Evolutionary conservation across 2,329 filamentous ascomycete species (phyloP).

Genomic region (Fusarium metavorans): DNA sequence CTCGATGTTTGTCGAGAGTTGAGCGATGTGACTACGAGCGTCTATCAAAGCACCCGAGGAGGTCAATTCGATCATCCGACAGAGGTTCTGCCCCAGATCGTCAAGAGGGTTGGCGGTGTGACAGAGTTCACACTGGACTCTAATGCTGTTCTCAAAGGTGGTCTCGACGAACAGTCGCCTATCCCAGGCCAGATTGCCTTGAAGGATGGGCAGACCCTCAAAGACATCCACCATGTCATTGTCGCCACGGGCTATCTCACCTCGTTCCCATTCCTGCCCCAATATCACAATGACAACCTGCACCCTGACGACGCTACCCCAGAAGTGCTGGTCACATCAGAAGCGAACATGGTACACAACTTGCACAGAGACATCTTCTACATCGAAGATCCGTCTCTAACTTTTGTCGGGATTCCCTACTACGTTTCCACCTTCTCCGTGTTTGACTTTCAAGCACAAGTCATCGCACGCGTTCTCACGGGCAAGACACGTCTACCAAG

Average conservation of each 20-base stretch:
- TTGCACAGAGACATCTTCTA: constrained; percentile 79
- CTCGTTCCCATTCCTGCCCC: constrained; percentile 71
- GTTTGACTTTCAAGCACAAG: constrained; percentile 77
- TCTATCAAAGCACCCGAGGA: constrained; percentile 64
- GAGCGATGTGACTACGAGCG: constrained; percentile 49
- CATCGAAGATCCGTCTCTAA: constrained; percentile 72
- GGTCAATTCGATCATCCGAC: constrained; percentile 70
- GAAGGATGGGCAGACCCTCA: constrained; percentile 64
- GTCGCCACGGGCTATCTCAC: constrained; percentile 78
- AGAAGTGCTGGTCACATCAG: constrained; percentile 67
- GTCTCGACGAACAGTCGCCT: constrained; percentile 29
- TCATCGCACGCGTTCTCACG: constrained; percentile 67
- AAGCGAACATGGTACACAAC: constrained; percentile 74
- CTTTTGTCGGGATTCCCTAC: constrained; percentile 74
- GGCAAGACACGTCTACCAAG: constrained; percentile 53
- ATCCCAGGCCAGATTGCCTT: constrained; percentile 54
- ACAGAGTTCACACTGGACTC: constrained; percentile 53
- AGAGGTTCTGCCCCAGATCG: constrained; percentile 64
- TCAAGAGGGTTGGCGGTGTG: constrained; percentile 64
- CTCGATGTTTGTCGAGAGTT: constrained; percentile 57
- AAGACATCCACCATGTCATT: constrained; percentile 70
- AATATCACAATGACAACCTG: constrained; percentile 56
- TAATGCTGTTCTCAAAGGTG: constrained; percentile 58
- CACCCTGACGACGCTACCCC: constrained; percentile 61
- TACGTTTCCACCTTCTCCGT: constrained; percentile 75